Percentiles rank a stretch among this genome's conserved stretches.
These are phyloP conservation scores for Jasminum sambac DNA, from an alignment of 257 asterid species.

Conservation along the genomic window DNA sequence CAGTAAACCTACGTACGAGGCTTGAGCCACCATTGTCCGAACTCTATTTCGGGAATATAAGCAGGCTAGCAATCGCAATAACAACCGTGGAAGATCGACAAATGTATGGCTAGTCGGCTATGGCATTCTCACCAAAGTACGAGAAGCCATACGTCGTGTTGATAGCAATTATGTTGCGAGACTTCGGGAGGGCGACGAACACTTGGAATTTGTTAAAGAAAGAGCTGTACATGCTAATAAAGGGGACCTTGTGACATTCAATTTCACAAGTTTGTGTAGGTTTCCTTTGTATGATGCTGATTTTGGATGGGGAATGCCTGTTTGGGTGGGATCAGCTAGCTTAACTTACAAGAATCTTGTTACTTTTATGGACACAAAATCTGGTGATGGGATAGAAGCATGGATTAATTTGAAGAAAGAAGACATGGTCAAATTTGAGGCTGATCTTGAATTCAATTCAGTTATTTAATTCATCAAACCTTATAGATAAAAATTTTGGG, in stretches of 20 bases:
- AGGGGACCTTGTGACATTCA: conserved; percentile 35
- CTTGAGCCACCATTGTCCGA: conserved; percentile 34
- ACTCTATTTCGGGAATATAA: conserved; percentile 30
- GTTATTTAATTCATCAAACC: neutral
- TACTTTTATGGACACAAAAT: conserved; percentile 31
- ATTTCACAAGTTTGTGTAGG: conserved; percentile 53
- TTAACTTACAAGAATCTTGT: conserved; percentile 32
- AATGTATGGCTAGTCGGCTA: neutral
- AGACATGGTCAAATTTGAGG: conserved; percentile 39
- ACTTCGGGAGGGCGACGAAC: conserved; percentile 13
- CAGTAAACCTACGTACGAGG: conserved; percentile 40
- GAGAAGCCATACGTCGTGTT: conserved; percentile 33
- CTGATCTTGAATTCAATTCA: neutral
- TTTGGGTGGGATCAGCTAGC: conserved; percentile 38
- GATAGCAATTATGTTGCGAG: conserved; percentile 26
- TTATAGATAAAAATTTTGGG: neutral
- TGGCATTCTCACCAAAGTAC: conserved; percentile 23
- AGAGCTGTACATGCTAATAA: conserved; percentile 11
- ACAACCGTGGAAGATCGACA: conserved; percentile 20
- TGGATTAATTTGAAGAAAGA: conserved; percentile 36
- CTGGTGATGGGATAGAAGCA: conserved; percentile 49
- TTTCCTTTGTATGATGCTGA: conserved; percentile 46
- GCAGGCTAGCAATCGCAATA: conserved; percentile 23
- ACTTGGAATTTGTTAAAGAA: conserved; percentile 16
- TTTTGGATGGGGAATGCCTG: conserved; percentile 60